Evolutionary conservation across 495 filamentous ascomycete species (phyloP).

Genomic region (Aspergillus cristatus): DNA sequence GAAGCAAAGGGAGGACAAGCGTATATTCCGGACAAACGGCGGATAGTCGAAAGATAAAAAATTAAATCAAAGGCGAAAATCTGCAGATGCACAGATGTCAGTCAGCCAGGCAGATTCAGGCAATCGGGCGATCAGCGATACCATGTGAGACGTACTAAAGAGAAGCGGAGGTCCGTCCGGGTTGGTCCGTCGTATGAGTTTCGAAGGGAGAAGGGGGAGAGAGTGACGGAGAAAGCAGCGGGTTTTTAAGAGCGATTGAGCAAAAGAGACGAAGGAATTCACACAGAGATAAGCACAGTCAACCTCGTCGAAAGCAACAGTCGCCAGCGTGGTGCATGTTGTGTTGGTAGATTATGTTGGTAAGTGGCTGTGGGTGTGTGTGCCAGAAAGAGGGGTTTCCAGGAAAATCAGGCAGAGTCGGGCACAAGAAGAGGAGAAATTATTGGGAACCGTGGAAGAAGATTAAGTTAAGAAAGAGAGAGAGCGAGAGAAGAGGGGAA

Average conservation of each 20-base stretch:
- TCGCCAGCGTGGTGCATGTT: conserved; percentile 19
- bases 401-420: conserved; percentile 13
- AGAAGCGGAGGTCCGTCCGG: no score
- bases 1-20: not conserved
- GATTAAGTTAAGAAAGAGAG: no score
- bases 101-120: not conserved
- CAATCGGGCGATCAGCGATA: not conserved
- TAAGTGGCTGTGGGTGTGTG: no score
- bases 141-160: not conserved
- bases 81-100: not conserved
- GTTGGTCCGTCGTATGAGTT: no score
- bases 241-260: not conserved
- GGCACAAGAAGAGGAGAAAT: not conserved
- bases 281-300: not conserved
- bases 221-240: not conserved
- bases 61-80: no score
- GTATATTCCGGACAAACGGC: not conserved
- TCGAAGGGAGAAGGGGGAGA: not conserved
- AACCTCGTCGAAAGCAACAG: conserved; percentile 1
- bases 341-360: conserved; percentile 11
- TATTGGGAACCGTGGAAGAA: no score
- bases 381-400: conserved; percentile 5
- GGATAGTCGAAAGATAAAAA: not conserved
- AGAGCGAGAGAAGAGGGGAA: conserved; percentile 1
- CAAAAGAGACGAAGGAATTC: conserved; percentile 2